Evolutionary conservation across 192 early-diverging fungal species (phyloP).

Genomic region (Lobosporangium transversale): DNA sequence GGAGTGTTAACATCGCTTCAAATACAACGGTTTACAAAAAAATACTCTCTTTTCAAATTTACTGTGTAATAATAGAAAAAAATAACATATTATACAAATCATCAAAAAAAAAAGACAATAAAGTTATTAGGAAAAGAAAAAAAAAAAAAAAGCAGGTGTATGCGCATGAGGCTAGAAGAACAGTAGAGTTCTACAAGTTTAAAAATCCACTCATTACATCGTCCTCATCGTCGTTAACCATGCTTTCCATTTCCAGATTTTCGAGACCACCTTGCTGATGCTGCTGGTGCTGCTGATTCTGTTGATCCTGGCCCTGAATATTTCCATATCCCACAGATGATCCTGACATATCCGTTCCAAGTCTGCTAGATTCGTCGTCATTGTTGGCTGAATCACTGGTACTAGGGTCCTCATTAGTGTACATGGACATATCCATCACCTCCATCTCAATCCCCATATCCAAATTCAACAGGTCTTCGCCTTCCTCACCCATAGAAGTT

Average conservation of each 20-base stretch:
- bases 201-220: constrained; percentile 47
- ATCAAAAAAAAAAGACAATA: no score
- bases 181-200: constrained; percentile 23
- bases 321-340: not conserved
- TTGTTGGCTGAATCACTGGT: not conserved
- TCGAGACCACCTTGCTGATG: constrained; percentile 14
- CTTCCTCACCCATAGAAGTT: constrained; percentile 6
- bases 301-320: constrained; percentile 5
- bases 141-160: not conserved
- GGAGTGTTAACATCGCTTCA: no score
- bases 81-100: no score
- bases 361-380: not conserved
- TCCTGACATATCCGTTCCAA: not conserved
- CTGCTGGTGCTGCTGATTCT: constrained; percentile 5
- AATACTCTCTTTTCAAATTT: no score
- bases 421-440: constrained; percentile 39
- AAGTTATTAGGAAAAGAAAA: no score
- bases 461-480: constrained; percentile 32
- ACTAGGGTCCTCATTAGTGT: not conserved
- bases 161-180: not conserved
- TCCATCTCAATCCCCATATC: constrained; percentile 35
- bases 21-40: no score
- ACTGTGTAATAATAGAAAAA: no score
- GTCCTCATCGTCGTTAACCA: constrained; percentile 37
- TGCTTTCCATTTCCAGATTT: constrained; percentile 30